Base-by-base conservation (phyloP, 768 basidiomycete genomes). In the Dendrothele bispora region DNA sequence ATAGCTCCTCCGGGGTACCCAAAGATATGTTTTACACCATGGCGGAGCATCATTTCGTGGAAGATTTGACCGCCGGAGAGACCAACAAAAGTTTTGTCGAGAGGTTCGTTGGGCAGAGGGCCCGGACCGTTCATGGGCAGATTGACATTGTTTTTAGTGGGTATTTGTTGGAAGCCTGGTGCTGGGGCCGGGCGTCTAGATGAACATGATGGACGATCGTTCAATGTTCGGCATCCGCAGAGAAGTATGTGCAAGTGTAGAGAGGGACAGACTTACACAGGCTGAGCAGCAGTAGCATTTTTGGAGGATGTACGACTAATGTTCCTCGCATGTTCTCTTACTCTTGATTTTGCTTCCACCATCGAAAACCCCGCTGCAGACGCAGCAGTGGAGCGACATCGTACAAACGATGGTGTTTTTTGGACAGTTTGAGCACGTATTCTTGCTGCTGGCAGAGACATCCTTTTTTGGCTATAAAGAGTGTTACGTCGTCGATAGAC, bases 1-100 rank as follows among this genome's bases (percentile, higher is more conserved):
- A 98, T 98, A 34, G 95, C 97, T 49, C 95, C 95, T 36, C 95
- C 95, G 7, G 95, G 95, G 69, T 98, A 99, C 29, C 95, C 95
- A 60, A 99, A 98, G 38, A 99, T 80, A 60, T 98, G 91, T 68
- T 95, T 97, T 57, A 98, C 95, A 49, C 79, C 83, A 62, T 99
- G 97, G 38, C 95, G 80, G 52, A 95, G 84, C 91, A 99, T 95
- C 95, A 99, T 98, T 71, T 99, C 95, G 67, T 99, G 94, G 74
- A 99, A 97, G 63, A 99, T 98, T 68, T 98, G 82, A 22, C 95
- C 95, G 11, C 95, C 95, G 18, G 92, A 91, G 66, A 95, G 80
- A 40, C 95, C 97, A 46, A 98, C 79, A 61, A 99, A 98, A 7
- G 88, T 86, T 58, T 84, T 78, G 64, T 94, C 91, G 50, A 89